These are phyloP conservation scores for Pachysandra terminalis DNA, from an alignment of 164 flowering plant species.

Conservation along the genomic window DNA sequence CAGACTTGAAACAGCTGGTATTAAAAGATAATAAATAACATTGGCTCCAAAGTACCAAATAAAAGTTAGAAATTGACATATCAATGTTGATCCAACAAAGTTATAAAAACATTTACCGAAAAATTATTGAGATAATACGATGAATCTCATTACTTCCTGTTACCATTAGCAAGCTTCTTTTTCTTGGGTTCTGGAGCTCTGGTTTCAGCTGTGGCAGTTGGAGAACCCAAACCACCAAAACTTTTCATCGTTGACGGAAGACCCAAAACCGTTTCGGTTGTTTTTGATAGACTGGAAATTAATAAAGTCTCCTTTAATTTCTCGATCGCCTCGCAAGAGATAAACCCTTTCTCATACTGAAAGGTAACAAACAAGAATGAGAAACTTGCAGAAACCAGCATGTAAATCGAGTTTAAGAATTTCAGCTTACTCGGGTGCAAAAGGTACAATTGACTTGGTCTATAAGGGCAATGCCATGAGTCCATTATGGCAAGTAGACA, in stretches of 20 bases:
- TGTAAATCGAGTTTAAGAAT: background rate
- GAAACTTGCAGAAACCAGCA: background rate
- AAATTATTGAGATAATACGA: background rate
- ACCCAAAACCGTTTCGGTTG: slow-evolving; percentile 27
- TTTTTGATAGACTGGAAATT: slow-evolving; percentile 23
- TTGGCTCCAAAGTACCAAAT: too few species aligned
- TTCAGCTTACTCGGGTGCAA: background rate
- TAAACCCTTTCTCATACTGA: slow-evolving; percentile 36
- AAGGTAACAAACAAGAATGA: slow-evolving; percentile 2
- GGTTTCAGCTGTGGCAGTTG: slow-evolving; percentile 1
- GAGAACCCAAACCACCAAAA: background rate
- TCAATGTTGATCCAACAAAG: too few species aligned
- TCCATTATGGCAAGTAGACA: too few species aligned
- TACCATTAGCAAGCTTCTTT: slow-evolving; percentile 10
- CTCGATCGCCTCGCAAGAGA: slow-evolving; percentile 17
- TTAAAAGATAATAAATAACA: too few species aligned
- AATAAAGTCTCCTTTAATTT: slow-evolving; percentile 32
- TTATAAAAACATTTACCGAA: background rate
- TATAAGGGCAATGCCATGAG: too few species aligned
- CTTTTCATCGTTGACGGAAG: slow-evolving; percentile 12
- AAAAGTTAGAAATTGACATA: too few species aligned
- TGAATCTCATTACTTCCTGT: background rate
- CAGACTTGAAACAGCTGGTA: too few species aligned
- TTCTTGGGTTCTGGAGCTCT: slow-evolving; percentile 12
- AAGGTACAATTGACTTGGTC: too few species aligned